Conservation (phyloP, 192 early-diverging fungal species). For the Backusella sp. region DNA sequence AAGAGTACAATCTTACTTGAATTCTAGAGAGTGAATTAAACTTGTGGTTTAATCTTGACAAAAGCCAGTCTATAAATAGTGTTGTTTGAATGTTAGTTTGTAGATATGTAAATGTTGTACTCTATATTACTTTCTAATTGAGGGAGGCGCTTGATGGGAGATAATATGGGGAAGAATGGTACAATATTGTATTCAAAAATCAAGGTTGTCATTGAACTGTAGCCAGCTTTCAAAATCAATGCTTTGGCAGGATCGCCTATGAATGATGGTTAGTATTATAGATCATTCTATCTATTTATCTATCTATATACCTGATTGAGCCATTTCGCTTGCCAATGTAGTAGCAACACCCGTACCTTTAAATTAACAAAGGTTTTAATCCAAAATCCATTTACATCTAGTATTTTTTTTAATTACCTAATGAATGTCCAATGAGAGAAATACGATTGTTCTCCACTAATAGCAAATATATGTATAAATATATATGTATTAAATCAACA, state of each 20-base stretch:
- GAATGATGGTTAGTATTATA: not conserved
- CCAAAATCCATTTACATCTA: not conserved
- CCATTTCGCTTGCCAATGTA: conserved; percentile 29
- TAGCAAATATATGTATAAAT: not conserved
- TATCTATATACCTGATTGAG: conserved; percentile 11
- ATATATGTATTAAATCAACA: not conserved
- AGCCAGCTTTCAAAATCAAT: conserved; percentile 36
- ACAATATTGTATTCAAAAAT: conserved; percentile 38
- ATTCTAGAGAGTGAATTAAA: conserved; percentile 39
- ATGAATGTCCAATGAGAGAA: conserved; percentile 33
- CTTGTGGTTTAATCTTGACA: conserved; percentile 19
- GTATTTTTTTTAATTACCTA: conserved; percentile 18
- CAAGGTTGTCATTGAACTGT: conserved; percentile 33
- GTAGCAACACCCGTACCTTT: conserved; percentile 37
- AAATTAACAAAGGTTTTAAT: not conserved
- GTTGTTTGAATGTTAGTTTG: not conserved
- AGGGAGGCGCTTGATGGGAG: conserved; percentile 23
- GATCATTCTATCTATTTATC: not conserved
- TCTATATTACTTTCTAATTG: conserved; percentile 21
- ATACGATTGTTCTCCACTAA: conserved; percentile 29
- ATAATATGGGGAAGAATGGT: conserved; percentile 25
- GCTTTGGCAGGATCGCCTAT: conserved; percentile 24
- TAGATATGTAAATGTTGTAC: not conserved
- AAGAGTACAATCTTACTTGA: conserved; percentile 14
- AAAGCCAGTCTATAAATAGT: conserved; percentile 24